Percentiles rank a stretch among this genome's conserved stretches.
phyloP scores from a whole-genome alignment of 192 early-diverging fungal species.

The Linnemannia exigua region DNA sequence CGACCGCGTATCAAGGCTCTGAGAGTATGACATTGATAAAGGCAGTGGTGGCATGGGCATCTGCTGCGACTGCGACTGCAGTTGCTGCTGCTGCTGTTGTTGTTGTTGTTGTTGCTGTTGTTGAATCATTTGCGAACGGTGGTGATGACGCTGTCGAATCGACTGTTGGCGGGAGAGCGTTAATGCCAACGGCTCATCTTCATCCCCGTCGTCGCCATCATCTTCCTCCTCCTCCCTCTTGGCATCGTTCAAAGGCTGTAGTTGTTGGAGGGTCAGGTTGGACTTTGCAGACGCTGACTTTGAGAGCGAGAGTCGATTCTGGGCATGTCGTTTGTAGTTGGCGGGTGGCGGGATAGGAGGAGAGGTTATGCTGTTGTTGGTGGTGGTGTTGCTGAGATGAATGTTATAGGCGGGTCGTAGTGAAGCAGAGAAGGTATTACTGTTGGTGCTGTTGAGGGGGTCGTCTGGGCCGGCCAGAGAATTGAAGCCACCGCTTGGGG shows the following conservation, averaged over 20 bases:
- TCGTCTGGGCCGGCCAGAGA: constrained; percentile 15
- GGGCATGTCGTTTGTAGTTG: background rate
- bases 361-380: background rate
- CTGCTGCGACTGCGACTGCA: background rate
- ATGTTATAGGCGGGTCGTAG: background rate
- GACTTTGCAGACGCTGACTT: constrained; percentile 21
- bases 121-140: background rate
- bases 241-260: background rate
- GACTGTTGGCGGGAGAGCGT: constrained; percentile 38
- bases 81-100: constrained; percentile 8
- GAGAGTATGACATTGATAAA: too few species aligned
- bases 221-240: background rate
- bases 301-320: constrained; percentile 4
- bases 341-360: background rate
- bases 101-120: constrained; percentile 5
- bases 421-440: background rate
- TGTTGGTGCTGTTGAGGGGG: background rate
- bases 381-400: background rate
- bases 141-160: background rate
- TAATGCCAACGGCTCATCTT: constrained; percentile 35
- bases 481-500: background rate
- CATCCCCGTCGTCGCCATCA: constrained; percentile 25
- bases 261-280: background rate
- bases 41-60: too few species aligned
- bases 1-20: background rate